These are phyloP conservation scores for Plectosphaerella plurivora DNA, from an alignment of 2,329 filamentous ascomycete genomes.

Conservation along the genomic window DNA sequence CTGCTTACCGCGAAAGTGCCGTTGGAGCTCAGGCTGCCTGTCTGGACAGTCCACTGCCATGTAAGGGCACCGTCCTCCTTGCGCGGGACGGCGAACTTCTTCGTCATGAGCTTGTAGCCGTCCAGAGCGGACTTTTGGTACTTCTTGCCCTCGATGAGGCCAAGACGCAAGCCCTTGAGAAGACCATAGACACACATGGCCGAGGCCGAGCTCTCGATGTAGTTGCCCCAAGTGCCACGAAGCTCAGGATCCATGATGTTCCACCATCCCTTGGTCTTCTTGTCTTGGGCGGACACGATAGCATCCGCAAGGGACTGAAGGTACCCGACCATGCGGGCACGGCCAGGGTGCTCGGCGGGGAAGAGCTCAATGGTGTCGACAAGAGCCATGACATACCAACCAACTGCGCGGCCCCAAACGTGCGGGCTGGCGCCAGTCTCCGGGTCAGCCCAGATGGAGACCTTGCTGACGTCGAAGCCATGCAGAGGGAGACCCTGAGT, in stretches of 20 bases:
- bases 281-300: constrained; percentile 35
- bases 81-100: constrained; percentile 36
- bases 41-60: constrained; percentile 26
- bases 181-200: constrained; percentile 32
- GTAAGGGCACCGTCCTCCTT: constrained; percentile 39
- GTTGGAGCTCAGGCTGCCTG: constrained; percentile 28
- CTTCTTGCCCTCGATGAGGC: constrained; percentile 19
- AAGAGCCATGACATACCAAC: constrained; percentile 30
- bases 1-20: constrained; percentile 34
- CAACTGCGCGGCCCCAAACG: constrained; percentile 46
- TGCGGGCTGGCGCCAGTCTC: constrained; percentile 41
- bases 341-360: constrained; percentile 27
- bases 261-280: constrained; percentile 29
- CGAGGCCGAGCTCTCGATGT: constrained; percentile 29
- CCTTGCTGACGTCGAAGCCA: constrained; percentile 43
- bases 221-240: constrained; percentile 25
- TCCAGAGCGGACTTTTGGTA: constrained; percentile 34
- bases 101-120: constrained; percentile 37
- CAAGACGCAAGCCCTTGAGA: constrained; percentile 28
- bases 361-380: constrained; percentile 42
- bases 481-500: constrained; percentile 40
- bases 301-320: constrained; percentile 35
- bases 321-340: constrained; percentile 30
- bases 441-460: constrained; percentile 42
- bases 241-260: constrained; percentile 28